phyloP scores from a whole-genome alignment of 306 rosid species.

The Gynostemma pentaphyllum region DNA sequence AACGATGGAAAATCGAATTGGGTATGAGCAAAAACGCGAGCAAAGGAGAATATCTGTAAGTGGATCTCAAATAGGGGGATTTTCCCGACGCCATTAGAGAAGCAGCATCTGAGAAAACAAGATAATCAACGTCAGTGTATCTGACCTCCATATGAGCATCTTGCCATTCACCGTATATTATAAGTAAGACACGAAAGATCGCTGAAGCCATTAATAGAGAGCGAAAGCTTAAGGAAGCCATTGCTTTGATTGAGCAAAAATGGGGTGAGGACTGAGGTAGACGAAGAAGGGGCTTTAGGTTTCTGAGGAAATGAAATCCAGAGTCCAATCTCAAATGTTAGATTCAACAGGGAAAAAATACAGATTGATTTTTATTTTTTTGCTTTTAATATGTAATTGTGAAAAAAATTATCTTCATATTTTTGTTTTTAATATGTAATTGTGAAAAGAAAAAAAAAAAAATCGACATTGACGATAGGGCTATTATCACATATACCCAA shows the following conservation, averaged over 20 bases:
- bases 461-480: no score
- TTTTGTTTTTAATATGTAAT: no score
- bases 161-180: slow-evolving; percentile 89
- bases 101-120: slow-evolving; percentile 86
- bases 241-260: slow-evolving; percentile 12
- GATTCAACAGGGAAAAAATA: no score
- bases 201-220: slow-evolving; percentile 45
- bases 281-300: neutral
- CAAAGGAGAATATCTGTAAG: slow-evolving; percentile 80
- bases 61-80: slow-evolving; percentile 79
- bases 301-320: neutral
- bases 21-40: slow-evolving; percentile 76
- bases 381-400: no score
- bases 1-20: slow-evolving; percentile 49
- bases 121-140: slow-evolving; percentile 82
- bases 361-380: no score
- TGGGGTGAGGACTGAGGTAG: neutral
- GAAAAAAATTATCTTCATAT: no score
- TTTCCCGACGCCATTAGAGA: slow-evolving; percentile 61
- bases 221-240: slow-evolving; percentile 25
- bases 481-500: no score
- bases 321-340: no score
- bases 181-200: slow-evolving; percentile 40
- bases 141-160: slow-evolving; percentile 84
- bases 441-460: no score